Base-by-base conservation (phyloP, 176 grass and related monocot species). In the Oryza glumipatula region DNA sequence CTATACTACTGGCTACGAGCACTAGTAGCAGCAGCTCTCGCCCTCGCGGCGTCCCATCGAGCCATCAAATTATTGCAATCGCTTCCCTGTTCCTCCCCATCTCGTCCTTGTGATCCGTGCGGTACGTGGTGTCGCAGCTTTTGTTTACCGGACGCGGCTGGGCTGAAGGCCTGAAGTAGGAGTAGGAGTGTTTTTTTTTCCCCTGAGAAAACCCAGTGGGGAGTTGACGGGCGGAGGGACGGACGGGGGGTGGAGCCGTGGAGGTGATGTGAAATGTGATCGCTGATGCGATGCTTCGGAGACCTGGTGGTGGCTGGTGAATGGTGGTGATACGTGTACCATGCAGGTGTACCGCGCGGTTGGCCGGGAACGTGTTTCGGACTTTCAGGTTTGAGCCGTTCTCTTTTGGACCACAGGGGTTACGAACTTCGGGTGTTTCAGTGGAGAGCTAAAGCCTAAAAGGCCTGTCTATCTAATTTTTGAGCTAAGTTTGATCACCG, bases 31-130 rank as follows among this genome's bases (percentile, higher is more conserved):
- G 39, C 39, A 7, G 6, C 24, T 4, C 17, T 14, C 26, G 4
- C 10, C 13, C 32, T 11, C 21, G 67, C 52, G 14, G 72, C 72
- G 67, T 67, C 61, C 35, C 35, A 68, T 82, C 64, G 33, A 9
- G 11, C 60, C 70, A 16, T 8, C 76, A 21, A 80, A 82, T 87
- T 82, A 76, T 82, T 64, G 79, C 72, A 7, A 22, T 30, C 80
- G 2, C 80, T 10, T 38, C 58, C 0, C 38, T n/a, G 19, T 9
- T 68, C 23, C 3, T 14, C 32, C 15, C 23, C 8, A 4, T 7
- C 74, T 4, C 46, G n/a, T 5, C 52, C 78, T 76, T 44, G 88
- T 77, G 83, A 86, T 66, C 83, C 56, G 78, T 82, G 51, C 52
- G 14, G 58, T 7, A 21, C 19, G 13, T 36, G 32, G 6, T 24